Evolutionary conservation across 2,329 filamentous ascomycete species (phyloP), one percentile per base, ranked within the genome.

Genomic region (Arthrobotrys sphaeroides): DNA sequence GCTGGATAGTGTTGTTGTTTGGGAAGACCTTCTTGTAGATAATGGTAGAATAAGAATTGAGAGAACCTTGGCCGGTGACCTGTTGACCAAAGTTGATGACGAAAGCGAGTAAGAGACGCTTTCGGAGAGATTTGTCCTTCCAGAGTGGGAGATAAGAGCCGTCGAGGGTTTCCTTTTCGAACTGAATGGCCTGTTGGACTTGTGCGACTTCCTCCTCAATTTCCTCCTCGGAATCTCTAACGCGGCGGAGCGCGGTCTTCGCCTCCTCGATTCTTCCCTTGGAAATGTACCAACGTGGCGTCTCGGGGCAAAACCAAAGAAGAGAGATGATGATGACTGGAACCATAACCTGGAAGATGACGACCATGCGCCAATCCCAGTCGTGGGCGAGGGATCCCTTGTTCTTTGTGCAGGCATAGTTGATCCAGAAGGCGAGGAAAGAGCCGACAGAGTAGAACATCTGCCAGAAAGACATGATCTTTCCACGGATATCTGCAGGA

Each of bases 311-410:
- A 80, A 89, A 90, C 42, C 89, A 89, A 12, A 91, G 83, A 36
- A 89, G 85, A 2, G 82, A 77, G 20, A 91, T 83, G 81, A 92
- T 89, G 72, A 91, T 79, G 59, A 86, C 77, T 0, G 90, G 90
- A 22, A 91, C 85, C n/a, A 92, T 81, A 55, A 91, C 84, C 82
- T 92, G 90, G 84, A 91, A 91, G 77, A 92, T 88, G 77, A 91
- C 87, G 12, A 91, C 88, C 84, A 91, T 87, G 79, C 87, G 88
- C 90, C 90, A 91, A 82, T 91, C 89, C 90, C 90, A 91, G 78
- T 92, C 84, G 40, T 90, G 90, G 83, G 78, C 43, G n/a, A 68
- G 64, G 6, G 22, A 18, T 5, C 20, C 20, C 20, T 84, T 83
- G 81, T 90, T 83, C 79, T 88, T 84, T 38, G 85, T 85, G 80